Evolutionary conservation across 225 moss, liverwort and hornwort genomes (phyloP), one percentile per base, ranked within the genome.

Genomic region (Physcomitrium patens): DNA sequence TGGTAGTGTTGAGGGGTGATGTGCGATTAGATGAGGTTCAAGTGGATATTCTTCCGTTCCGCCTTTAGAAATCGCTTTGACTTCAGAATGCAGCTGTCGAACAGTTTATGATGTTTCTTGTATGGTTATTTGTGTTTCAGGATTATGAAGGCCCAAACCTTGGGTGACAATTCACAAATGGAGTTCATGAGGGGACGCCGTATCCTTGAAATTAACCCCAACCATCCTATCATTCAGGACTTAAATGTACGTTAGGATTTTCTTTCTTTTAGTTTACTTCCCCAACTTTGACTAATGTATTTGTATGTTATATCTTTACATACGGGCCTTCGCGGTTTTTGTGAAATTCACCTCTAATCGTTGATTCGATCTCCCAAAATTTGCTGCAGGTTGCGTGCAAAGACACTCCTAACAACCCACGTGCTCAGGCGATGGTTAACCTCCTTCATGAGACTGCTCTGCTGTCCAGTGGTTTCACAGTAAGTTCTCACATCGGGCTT

Each of bases 171-270:
- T 52, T 83, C 85, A 1, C 88, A 88, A 62, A 63, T 93, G 65
- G 92, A 93, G 74, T 93, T 93, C 53, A 90, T 93, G 92, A 80
- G 85, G 16, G 92, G 92, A 7, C 80, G 86, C 42, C 79, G 92
- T 57, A 83, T 93, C 19, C 80, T 93, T 15, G 92, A 93, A 71
- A 90, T 93, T 42, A 93, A 89, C 42, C 92, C 92, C 41, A 75
- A 85, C 16, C 92, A 93, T 82, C 90, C 92, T 23, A 93, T 93
- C 43, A 77, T 93, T 27, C 85, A 85, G 79, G 92, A 93, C 63
- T 73, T 90, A 65, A 89, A 93, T 60, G 90, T 82, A 70, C 49
- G 84, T 81, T 20, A 43, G 26, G 62, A 19, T 13, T 37, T 43
- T 20, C 37, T 19, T 49, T 12, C 10, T 7, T 6, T 27, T 28